Percentiles rank a stretch among this genome's conserved stretches.
Conservation (phyloP, 345 rosid species). For the Aquilaria yunnanensis region DNA sequence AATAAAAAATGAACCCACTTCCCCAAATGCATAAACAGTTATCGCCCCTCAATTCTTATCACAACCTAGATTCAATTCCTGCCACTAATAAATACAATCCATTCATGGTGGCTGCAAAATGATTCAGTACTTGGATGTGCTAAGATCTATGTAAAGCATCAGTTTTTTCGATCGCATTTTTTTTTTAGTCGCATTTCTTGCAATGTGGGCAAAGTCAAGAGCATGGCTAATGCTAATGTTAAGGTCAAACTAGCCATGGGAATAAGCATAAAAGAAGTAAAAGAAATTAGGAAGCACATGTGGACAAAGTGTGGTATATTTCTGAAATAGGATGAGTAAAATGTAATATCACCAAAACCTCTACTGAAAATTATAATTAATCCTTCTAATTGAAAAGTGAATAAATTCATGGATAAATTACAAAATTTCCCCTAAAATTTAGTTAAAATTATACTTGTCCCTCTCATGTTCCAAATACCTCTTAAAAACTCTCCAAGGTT, state of each 20-base stretch:
- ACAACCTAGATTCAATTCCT: slow-evolving; percentile 3
- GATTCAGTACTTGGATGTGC: slow-evolving; percentile 20
- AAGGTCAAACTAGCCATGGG: slow-evolving; percentile 27
- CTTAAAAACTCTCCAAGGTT: too few relatives aligned
- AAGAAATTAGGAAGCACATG: slow-evolving; percentile 13
- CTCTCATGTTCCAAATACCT: too few relatives aligned
- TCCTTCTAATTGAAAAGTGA: too few relatives aligned
- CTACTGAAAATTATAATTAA: too few relatives aligned
- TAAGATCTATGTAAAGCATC: slow-evolving; percentile 16
- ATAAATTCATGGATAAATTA: too few relatives aligned
- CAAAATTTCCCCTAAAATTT: too few relatives aligned
- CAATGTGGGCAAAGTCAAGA: slow-evolving; percentile 14
- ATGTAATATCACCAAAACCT: too few relatives aligned
- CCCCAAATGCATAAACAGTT: slow-evolving; percentile 61
- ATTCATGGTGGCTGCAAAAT: slow-evolving; percentile 34
- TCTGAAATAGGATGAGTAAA: too few relatives aligned
- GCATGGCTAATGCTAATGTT: slow-evolving; percentile 8
- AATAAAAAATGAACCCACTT: slow-evolving; percentile 43
- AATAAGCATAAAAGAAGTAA: slow-evolving; percentile 18
- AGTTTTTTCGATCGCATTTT: slow-evolving; percentile 12
- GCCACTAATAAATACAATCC: slow-evolving; percentile 2
- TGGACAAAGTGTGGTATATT: too few relatives aligned
- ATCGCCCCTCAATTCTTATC: slow-evolving; percentile 27
- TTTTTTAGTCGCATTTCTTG: slow-evolving; percentile 10
- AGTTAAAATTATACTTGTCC: too few relatives aligned